Base-by-base conservation (phyloP, 176 grass and related monocot genomes). In the Oryza nivara region DNA sequence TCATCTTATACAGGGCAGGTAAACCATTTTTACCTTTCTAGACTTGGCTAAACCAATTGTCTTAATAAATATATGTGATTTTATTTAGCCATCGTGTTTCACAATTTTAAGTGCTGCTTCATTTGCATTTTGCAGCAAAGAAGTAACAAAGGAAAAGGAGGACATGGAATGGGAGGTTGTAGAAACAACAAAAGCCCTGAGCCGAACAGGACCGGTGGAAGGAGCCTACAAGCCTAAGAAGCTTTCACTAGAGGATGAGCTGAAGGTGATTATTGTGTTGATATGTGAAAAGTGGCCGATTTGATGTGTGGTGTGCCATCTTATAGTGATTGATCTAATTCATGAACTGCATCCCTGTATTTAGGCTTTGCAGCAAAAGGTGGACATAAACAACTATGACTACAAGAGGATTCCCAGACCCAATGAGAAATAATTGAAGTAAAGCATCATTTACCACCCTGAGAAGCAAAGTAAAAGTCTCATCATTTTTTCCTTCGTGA, bases 111-210 rank as follows among this genome's bases (percentile, higher is more conserved):
- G 15, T 77, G 9, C 11, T 28, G 10, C 23, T 26, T 75, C 15
- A 83, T 85, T 80, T 80, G 35, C 65, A 69, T 43, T 75, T 61
- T 73, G 60, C 91, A 94, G 93, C 74, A 95, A 98, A 88, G 96
- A 98, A 73, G 91, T 98, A 43, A 90, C 89, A 6, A 95, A 98
- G 77, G 91, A 98, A 89, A 98, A 90, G 74, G 96, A 98, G 67
- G 93, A 98, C 84, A 82, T 98, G 25, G 96, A 98, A 86, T 95
- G 96, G 96, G 79, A 95, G 84, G 92, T 98, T 3, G 87, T 94
- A 77, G 93, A 95, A 84, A 95, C 89, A 75, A 95, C 85, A 73
- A 92, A 86, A 86, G 89, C 96, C 67, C 58, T 95, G 25, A 95
- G 87, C 74, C 80, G 89, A 84, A 93, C 83, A 56, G 89, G 96